A percentile compares a stretch with the other conserved stretches of the same genome.
Conservation (phyloP, 2,329 filamentous ascomycete species). For the Trichoderma guizhouense region DNA sequence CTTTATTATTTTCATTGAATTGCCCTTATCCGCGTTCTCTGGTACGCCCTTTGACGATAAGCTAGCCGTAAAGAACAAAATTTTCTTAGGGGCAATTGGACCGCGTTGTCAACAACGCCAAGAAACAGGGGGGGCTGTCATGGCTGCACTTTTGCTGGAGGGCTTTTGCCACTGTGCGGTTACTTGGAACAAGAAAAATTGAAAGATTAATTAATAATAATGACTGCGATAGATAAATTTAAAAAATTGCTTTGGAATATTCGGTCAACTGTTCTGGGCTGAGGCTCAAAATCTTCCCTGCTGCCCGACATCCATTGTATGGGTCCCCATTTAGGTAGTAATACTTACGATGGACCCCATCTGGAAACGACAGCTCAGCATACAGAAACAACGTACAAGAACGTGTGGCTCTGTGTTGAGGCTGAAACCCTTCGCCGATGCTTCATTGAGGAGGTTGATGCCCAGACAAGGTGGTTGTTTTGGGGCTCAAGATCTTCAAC, state of each 20-base stretch:
- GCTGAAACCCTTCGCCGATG: background rate
- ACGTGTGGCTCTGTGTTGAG: background rate
- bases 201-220: background rate
- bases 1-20: background rate
- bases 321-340: background rate
- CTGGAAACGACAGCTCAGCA: background rate
- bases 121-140: background rate
- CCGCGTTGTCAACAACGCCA: background rate
- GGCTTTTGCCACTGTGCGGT: background rate
- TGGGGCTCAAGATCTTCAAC: background rate
- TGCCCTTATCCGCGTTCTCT: background rate
- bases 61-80: too few relatives aligned
- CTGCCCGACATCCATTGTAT: background rate
- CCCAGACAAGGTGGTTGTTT: background rate
- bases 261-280: background rate
- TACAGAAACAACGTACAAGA: background rate
- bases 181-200: background rate
- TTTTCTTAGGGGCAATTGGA: background rate
- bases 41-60: background rate
- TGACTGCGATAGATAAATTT: too few relatives aligned
- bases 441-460: background rate
- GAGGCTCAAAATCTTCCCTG: background rate
- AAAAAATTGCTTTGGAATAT: background rate
- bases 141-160: background rate
- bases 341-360: background rate